Conservation (phyloP, 495 filamentous ascomycete species). For the Penicillium paradoxum region DNA sequence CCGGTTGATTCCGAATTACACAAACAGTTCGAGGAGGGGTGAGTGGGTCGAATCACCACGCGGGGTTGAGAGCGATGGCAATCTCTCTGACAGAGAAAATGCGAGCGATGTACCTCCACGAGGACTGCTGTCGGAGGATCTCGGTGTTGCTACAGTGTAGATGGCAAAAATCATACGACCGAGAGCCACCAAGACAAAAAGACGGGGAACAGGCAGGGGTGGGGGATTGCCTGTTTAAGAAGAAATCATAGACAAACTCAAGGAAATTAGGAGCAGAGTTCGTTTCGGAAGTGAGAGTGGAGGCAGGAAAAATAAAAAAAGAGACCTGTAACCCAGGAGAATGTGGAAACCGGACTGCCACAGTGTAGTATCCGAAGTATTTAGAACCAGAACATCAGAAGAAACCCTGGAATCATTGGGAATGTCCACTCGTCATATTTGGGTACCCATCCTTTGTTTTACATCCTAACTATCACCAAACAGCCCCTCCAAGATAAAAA, state of each 20-base stretch:
- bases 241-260: background rate
- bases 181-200: background rate
- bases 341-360: slow-evolving; percentile 9
- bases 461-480: background rate
- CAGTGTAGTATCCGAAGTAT: slow-evolving; percentile 5
- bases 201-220: background rate
- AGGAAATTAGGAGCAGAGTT: no score
- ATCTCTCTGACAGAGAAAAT: background rate
- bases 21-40: background rate
- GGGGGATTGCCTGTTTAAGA: slow-evolving; percentile 3
- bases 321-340: background rate
- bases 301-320: background rate
- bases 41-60: slow-evolving; percentile 2
- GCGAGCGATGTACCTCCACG: background rate
- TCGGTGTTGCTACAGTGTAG: background rate
- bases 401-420: background rate
- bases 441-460: slow-evolving; percentile 4
- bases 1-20: background rate
- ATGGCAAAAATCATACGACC: background rate
- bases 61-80: background rate
- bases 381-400: background rate
- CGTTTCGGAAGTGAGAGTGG: background rate
- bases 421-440: slow-evolving; percentile 9
- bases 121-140: background rate
- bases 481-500: background rate